Base-by-base conservation (phyloP, 2,329 filamentous ascomycete genomes). In the Periglandula ipomoeae region DNA sequence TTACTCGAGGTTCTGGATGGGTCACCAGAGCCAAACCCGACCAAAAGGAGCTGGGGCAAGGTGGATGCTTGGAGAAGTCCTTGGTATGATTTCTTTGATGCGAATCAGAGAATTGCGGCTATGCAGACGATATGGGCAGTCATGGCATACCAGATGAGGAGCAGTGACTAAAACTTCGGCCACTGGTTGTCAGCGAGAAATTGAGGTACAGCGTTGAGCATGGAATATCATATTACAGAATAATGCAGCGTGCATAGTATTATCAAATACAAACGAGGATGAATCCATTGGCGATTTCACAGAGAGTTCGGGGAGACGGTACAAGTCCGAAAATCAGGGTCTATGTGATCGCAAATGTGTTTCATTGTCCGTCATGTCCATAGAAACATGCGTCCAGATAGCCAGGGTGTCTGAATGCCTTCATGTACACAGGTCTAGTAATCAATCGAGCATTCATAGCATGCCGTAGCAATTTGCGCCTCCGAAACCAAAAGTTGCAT, bases 81-180 rank as follows among this genome's bases (percentile, higher is more conserved):
- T 35, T 84, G 81, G 81, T 82, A 70, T 56, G 81, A 84, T 57
- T 61, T 84, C 10, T 84, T 82, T 56, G 54, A 72, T 43, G 58
- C 62, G 0, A 68, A 75, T 20, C 74, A 84, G 48, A 64, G 81
- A 41, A 58, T 82, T 23, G 71, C 72, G 54, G 79, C 78, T 3
- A 74, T 83, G 74, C 64, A 70, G 53, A 52, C 76, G 9, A 55
- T 82, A 1, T 84, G 81, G 80, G 71, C 69, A 4, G 66, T 83
- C 59, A 79, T 81, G 73, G 71, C 71, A 2, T 84, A 75, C 60
- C 63, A 78, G 58, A 82, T 83, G 79, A 70, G 76, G 53, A 70
- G 65, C 55, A 57, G 59, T 22, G 20, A 30, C 15, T 3, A 19
- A 7, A 13, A 46, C 15, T n/a, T 10, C 32, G 32, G n/a, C 22